Base-by-base conservation (phyloP, 2,329 filamentous ascomycete species). In the Aspergillus felis region DNA sequence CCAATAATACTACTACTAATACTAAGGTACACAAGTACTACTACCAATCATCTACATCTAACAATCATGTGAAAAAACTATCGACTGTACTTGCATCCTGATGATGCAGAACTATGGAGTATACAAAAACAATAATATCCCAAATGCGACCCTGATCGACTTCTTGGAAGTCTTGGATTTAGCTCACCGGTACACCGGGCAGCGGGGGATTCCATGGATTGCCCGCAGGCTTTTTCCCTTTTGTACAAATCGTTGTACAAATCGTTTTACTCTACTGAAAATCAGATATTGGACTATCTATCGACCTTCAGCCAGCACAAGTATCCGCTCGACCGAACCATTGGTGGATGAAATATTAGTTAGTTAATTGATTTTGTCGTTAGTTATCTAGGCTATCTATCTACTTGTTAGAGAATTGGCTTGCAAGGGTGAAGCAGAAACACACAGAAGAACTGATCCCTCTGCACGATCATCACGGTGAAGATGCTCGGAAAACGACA, bases 101-200 rank as follows among this genome's bases (percentile, higher is more conserved):
- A 46, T 12, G n/a, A 24, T 46, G n/a, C 42, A 20, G n/a, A 5
- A 20, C 42, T 46, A 38, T 38, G 5, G 32, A 38, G 32, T 38
- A 38, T 38, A 38, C 14, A 35, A 14, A 35, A 17, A 29, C 3
- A 35, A 47, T 24, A 14, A 24, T 24, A 27, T 27, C 22, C 3
- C 32, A 35, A 35, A 7, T 47, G 14, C 44, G 14, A 3, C 12
- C 17, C 44, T 47, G 44, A 47, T 47, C 44, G 22, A 27, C 44
- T 14, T 27, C 44, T 47, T 47, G 44, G 44, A 27, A 38, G 22
- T 47, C 44, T 17, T 47, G 44, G 44, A 47, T 51, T 51, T 27
- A 57, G 42, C 53, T 53, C 54, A 53, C 47, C 57, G 57, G 57
- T 51, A 59, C 57, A 57, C 56, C 56, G 56, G 56, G 38, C 49